phyloP scores from a whole-genome alignment of 176 grass and related monocot species.

The Oryza glaberrima region DNA sequence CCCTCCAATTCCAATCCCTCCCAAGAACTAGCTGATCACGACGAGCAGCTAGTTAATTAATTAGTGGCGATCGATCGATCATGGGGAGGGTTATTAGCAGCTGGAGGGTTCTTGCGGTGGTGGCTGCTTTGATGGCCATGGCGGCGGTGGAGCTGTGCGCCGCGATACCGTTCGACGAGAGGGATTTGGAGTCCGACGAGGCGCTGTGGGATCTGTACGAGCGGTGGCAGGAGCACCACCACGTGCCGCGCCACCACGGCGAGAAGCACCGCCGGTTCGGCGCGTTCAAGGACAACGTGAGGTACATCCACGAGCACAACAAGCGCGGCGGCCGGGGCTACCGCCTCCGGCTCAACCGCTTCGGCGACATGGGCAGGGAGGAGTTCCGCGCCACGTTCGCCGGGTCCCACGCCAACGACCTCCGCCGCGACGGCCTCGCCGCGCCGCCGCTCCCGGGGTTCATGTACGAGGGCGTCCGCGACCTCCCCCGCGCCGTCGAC shows the following conservation, averaged over 20 bases:
- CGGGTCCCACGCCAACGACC: conserved; percentile 43
- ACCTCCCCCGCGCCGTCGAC: conserved; percentile 56
- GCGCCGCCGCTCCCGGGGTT: conserved; percentile 43
- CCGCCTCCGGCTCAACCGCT: conserved; percentile 78
- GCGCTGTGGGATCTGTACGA: conserved; percentile 74
- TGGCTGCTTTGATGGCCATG: neutral
- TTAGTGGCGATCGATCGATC: neutral
- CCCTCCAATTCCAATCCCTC: neutral
- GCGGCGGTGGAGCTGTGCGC: conserved; percentile 34
- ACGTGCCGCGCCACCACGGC: conserved; percentile 46
- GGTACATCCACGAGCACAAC: conserved; percentile 81
- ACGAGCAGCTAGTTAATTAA: neutral
- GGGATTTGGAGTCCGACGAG: conserved; percentile 65
- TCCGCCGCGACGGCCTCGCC: conserved; percentile 1
- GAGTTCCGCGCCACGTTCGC: conserved; percentile 65
- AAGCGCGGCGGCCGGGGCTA: conserved; percentile 52
- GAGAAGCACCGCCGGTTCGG: conserved; percentile 71
- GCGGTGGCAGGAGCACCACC: conserved; percentile 72
- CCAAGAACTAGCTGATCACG: neutral
- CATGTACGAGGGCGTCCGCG: conserved; percentile 44
- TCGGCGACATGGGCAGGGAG: conserved; percentile 67
- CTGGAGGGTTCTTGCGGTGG: conserved; percentile 14
- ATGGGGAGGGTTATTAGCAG: conserved; percentile 27
- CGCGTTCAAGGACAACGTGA: conserved; percentile 73
- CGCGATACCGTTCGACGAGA: conserved; percentile 61